phyloP scores from a whole-genome alignment of 2,329 filamentous ascomycete genomes.

The Colletotrichum tofieldiae region DNA sequence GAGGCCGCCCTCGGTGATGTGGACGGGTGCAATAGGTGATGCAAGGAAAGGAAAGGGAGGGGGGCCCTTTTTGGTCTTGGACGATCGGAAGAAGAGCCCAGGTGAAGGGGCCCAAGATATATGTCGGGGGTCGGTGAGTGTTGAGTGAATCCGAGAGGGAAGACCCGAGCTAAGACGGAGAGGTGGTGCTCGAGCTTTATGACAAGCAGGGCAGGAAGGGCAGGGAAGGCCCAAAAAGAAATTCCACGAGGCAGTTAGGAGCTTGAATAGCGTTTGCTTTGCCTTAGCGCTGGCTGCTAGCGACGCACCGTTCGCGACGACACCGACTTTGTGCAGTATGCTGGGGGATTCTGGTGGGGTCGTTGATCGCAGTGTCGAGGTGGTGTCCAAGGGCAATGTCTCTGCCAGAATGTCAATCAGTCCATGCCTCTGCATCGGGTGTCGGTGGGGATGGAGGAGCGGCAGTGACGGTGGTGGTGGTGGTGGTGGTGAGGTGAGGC shows the following conservation, averaged over 20 bases:
- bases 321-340: constrained; percentile 38
- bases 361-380: constrained; percentile 8
- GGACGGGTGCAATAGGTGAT: neutral
- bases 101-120: constrained; percentile 40
- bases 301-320: constrained; percentile 40
- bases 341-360: neutral
- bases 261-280: constrained; percentile 31
- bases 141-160: constrained; percentile 19
- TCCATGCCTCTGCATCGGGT: neutral
- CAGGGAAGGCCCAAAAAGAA: constrained; percentile 12
- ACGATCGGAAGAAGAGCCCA: constrained; percentile 7
- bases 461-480: neutral
- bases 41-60: neutral
- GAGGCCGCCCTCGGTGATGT: constrained; percentile 1
- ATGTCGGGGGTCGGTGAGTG: constrained; percentile 21
- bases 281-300: constrained; percentile 38
- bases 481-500: neutral
- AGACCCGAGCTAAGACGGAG: constrained; percentile 16
- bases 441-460: neutral
- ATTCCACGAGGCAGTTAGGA: constrained; percentile 2
- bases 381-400: constrained; percentile 10
- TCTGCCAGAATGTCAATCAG: constrained; percentile 15
- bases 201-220: constrained; percentile 34
- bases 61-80: constrained; percentile 10
- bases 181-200: constrained; percentile 42